A percentile compares a stretch with the other conserved stretches of the same genome.
Evolutionary conservation across 2,329 filamentous ascomycete genomes (phyloP).

Genomic region (Rhytidhysteron rufulum): DNA sequence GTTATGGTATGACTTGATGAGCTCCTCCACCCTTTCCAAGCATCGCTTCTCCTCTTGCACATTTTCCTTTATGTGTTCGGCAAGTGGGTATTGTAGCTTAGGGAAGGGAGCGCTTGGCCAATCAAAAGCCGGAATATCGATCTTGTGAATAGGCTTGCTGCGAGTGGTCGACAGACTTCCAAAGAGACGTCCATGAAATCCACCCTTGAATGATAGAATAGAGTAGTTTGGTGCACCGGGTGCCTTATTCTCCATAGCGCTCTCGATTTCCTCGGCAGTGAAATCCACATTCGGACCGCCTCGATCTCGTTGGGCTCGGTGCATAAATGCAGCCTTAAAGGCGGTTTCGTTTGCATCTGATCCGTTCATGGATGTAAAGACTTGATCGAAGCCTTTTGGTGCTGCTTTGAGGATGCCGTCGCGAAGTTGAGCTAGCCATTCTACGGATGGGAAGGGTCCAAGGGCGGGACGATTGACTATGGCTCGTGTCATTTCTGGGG

Average conservation of each 20-base stretch:
- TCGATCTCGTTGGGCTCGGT: conserved; percentile 74
- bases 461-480: conserved; percentile 86
- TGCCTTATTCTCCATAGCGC: conserved; percentile 74
- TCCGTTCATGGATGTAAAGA: conserved; percentile 85
- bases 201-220: conserved; percentile 84
- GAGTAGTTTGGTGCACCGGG: conserved; percentile 77
- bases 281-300: conserved; percentile 76
- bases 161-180: conserved; percentile 83
- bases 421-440: conserved; percentile 78
- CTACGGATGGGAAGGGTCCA: conserved; percentile 83
- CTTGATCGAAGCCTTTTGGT: conserved; percentile 78
- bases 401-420: conserved; percentile 78
- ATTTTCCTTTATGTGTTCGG: conserved; percentile 76
- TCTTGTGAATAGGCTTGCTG: conserved; percentile 90
- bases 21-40: conserved; percentile 75
- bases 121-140: conserved; percentile 92
- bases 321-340: conserved; percentile 96
- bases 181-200: conserved; percentile 88
- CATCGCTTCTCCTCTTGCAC: conserved; percentile 75
- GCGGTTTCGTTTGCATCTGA: conserved; percentile 93
- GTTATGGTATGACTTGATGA: conserved; percentile 74
- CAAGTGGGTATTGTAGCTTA: conserved; percentile 78
- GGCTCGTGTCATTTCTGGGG: conserved; percentile 73
- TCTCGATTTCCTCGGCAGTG: conserved; percentile 68
- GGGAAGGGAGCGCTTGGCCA: conserved; percentile 92